Evolutionary conservation across 192 early-diverging fungal species (phyloP).

Genomic region (Spizellomyces punctatus): DNA sequence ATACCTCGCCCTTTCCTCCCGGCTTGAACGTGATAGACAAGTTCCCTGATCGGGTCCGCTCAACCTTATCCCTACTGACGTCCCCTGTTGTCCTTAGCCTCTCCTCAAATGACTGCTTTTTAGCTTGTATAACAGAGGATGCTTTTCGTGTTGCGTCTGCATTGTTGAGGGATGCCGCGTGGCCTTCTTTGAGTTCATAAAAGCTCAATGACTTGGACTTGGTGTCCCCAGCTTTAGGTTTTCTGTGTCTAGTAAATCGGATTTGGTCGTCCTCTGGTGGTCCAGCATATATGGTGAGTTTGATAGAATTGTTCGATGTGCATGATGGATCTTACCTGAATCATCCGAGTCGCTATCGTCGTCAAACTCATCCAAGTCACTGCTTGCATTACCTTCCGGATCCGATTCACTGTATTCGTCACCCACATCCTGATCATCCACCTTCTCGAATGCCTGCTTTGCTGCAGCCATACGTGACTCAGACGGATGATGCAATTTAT

Average conservation of each 20-base stretch:
- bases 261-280: conserved; percentile 42
- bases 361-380: conserved; percentile 12
- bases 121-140: too few relatives aligned
- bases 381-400: conserved; percentile 1
- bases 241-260: conserved; percentile 22
- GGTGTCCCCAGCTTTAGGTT: conserved; percentile 10
- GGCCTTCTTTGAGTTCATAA: not conserved
- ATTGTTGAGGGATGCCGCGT: conserved; percentile 42
- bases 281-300: not conserved
- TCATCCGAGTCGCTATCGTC: not conserved
- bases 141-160: conserved; percentile 18
- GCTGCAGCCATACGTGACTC: conserved; percentile 37
- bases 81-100: too few relatives aligned
- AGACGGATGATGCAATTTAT: conserved; percentile 69
- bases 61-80: too few relatives aligned
- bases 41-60: not conserved
- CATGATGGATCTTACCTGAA: not conserved
- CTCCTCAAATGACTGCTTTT: too few relatives aligned
- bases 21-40: not conserved
- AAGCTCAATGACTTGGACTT: conserved; percentile 6
- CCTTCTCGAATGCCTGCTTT: conserved; percentile 38
- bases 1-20: conserved; percentile 9
- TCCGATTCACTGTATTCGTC: not conserved
- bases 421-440: conserved; percentile 3
- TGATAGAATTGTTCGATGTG: not conserved